Base-by-base conservation (phyloP, 2,329 filamentous ascomycete genomes). In the Fusarium sp. region DNA sequence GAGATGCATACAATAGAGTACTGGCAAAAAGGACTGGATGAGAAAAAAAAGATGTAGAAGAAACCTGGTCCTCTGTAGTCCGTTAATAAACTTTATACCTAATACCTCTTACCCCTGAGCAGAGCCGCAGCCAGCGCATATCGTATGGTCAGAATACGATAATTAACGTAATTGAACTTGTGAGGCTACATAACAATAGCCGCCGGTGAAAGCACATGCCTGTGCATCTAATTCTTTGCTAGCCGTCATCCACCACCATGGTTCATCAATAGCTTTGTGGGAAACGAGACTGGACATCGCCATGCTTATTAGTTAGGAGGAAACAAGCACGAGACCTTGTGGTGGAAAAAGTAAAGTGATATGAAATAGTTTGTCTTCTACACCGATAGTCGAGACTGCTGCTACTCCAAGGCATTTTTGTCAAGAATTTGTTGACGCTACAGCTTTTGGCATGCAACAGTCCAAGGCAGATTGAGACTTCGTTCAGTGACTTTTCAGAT, bases 41-140 rank as follows among this genome's bases (percentile, higher is more conserved):
- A 49, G 16, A 34, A 49, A 39, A 21, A 14, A 23, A 48, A 13
- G 34, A 14, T 12, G 39, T 23, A 44, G n/a, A 50, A 42, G 21
- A 46, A 42, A 49, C 21, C 37, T 31, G 19, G 26, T 31, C 58
- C 44, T 25, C 26, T 21, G 18, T 58, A 49, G 50, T 51, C 48
- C 43, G 37, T 56, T 46, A 42, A 37, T 60, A 53, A 53, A 50
- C 46, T 46, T 48, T 39, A 37, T n/a, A 37, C 50, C 30, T 16
- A 43, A 53, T 58, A 51, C 45, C 31, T 50, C 10, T 44, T 63
- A 50, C 71, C 71, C 68, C 71, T 73, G 71, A 72, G 58, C 51
- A 68, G 59, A 72, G 58, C 70, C 70, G 56, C 65, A 62, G 50
- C 48, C 54, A 48, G 57, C 49, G 52, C 61, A 39, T 46, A 58